Conservation (phyloP, 352 stramenopile species). For the Blastocystis sp. region DNA sequence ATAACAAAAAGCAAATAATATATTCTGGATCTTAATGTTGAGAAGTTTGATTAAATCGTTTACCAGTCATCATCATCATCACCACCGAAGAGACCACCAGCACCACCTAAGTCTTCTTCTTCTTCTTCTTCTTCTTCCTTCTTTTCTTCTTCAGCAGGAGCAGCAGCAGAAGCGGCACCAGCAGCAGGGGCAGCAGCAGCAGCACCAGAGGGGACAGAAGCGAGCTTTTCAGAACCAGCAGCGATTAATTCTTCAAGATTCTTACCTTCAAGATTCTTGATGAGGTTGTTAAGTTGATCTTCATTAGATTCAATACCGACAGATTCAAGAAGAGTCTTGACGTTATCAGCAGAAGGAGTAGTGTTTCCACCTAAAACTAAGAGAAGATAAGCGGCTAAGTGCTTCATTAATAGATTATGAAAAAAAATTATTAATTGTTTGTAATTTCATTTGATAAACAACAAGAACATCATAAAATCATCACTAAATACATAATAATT, state of each 20-base stretch:
- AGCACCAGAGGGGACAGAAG: conserved; percentile 55
- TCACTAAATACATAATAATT: too few relatives aligned
- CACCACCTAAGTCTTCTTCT: conserved; percentile 45
- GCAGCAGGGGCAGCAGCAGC: conserved; percentile 37
- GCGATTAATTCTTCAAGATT: conserved; percentile 53
- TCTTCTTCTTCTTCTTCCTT: conserved; percentile 43
- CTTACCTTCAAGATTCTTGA: conserved; percentile 52
- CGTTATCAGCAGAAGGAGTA: conserved; percentile 51
- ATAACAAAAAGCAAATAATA: too few relatives aligned
- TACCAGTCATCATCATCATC: conserved; percentile 45
- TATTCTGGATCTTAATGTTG: too few relatives aligned
- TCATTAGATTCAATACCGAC: conserved; percentile 65
- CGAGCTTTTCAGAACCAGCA: conserved; percentile 53
- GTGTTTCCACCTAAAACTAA: conserved; percentile 32
- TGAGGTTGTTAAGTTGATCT: conserved; percentile 47
- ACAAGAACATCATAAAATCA: too few relatives aligned
- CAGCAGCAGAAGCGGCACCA: conserved; percentile 43
- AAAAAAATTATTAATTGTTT: too few relatives aligned
- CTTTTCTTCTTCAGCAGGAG: conserved; percentile 32
- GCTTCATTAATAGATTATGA: too few relatives aligned
- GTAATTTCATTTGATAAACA: too few relatives aligned
- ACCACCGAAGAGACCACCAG: conserved; percentile 42
- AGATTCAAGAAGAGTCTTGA: conserved; percentile 67
- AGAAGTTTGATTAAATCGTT: too few relatives aligned
- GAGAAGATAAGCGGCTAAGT: conserved; percentile 25